phyloP scores from a whole-genome alignment of 169 alveolate species.

The Besnoitia besnoiti region DNA sequence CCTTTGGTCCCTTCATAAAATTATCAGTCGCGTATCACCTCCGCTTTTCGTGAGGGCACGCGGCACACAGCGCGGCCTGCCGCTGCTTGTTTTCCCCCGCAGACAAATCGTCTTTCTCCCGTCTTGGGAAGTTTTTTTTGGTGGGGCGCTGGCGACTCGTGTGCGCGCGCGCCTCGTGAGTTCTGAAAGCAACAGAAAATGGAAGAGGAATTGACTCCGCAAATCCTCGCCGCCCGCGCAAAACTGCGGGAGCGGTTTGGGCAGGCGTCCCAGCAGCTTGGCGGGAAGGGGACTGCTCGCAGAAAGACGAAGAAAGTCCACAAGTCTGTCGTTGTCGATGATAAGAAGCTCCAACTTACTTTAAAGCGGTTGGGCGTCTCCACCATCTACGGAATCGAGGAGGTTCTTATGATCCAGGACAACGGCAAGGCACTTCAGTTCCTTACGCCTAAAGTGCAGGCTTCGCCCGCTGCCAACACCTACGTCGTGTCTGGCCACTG shows the following conservation, averaged over 20 bases:
- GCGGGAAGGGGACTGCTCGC: constrained; percentile 96
- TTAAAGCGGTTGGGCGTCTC: constrained; percentile 93
- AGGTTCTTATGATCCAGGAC: constrained; percentile 94
- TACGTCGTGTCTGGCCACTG: constrained; percentile 92
- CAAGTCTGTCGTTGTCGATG: constrained; percentile 90
- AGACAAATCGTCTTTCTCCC: background rate
- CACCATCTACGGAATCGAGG: constrained; percentile 94
- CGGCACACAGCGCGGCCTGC: background rate
- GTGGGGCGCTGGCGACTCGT: constrained; percentile 14
- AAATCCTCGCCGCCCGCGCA: constrained; percentile 92
- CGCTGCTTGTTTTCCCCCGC: background rate
- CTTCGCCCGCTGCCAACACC: constrained; percentile 94
- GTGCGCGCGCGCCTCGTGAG: background rate
- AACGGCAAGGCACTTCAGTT: constrained; percentile 93
- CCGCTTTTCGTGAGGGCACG: background rate
- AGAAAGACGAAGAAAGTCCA: constrained; percentile 92
- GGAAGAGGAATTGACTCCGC: constrained; percentile 84
- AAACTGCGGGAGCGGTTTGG: constrained; percentile 93
- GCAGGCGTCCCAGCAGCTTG: constrained; percentile 89
- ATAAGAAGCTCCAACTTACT: constrained; percentile 90
- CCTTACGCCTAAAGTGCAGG: constrained; percentile 92
- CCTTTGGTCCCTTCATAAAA: background rate
- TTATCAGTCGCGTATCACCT: background rate
- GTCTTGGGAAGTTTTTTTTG: background rate
- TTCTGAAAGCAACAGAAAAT: background rate